Conservation (phyloP, 352 stramenopile genomes). For the Globisporangium orthogonon region DNA sequence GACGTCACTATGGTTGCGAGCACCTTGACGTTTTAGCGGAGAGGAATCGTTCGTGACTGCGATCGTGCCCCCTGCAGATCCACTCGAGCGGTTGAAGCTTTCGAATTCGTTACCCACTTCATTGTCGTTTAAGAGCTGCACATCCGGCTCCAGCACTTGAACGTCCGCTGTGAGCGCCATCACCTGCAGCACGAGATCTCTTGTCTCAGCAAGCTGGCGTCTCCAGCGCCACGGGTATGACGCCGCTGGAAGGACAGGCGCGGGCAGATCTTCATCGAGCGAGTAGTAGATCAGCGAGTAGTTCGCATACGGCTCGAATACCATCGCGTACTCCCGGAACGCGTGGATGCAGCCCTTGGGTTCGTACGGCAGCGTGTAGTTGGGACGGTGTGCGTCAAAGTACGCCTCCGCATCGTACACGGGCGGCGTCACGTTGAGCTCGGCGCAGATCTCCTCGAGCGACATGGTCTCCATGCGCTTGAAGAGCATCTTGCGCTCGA, state of each 20-base stretch:
- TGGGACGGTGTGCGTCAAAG: slow-evolving; percentile 18
- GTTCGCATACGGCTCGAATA: slow-evolving; percentile 36
- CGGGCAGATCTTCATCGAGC: slow-evolving; percentile 22
- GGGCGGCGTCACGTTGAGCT: slow-evolving; percentile 28
- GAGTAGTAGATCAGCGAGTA: slow-evolving; percentile 46
- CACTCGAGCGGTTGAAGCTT: too few relatives aligned
- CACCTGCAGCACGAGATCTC: slow-evolving; percentile 20
- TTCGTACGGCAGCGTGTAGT: slow-evolving; percentile 22
- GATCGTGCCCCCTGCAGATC: neutral
- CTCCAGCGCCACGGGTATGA: slow-evolving; percentile 49
- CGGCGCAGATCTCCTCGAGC: slow-evolving; percentile 26
- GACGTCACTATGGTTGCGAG: neutral
- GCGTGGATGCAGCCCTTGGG: slow-evolving; percentile 20
- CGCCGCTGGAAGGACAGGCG: slow-evolving; percentile 26
- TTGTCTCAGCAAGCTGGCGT: slow-evolving; percentile 17
- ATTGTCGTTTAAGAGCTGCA: neutral
- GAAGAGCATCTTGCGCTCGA: slow-evolving; percentile 26
- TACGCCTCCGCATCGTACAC: slow-evolving; percentile 12
- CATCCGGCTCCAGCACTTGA: slow-evolving; percentile 4
- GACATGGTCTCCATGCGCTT: slow-evolving; percentile 29
- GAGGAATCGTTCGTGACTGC: too few relatives aligned
- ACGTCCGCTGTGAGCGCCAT: slow-evolving; percentile 13
- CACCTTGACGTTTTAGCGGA: neutral
- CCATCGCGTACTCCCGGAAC: slow-evolving; percentile 1
- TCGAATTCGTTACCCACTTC: neutral